Evolutionary conservation across 2,329 filamentous ascomycete genomes (phyloP), one percentile per base, ranked within the genome.

Genomic region (Aspergillus versicolor): DNA sequence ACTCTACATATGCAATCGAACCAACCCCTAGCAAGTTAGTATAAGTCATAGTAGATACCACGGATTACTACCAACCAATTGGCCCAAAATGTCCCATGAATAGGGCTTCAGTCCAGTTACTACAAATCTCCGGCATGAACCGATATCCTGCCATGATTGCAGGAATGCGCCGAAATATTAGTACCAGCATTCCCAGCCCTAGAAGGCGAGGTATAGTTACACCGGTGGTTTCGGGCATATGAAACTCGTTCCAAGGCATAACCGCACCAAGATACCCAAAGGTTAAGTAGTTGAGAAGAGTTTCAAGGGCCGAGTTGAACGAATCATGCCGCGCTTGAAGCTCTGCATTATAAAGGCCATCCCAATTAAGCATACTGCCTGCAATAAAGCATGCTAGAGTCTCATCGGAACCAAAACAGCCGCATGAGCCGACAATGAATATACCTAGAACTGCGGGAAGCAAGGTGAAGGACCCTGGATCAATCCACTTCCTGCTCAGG

Each of bases 331-430:
- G 79, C 8, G 76, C 71, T 56, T 84, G 76, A 0, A 81, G 77
- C 66, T 87, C 84, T 4, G 75, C 74, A 3, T 85, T 79, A 62
- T 82, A 87, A n/a, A 78, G 65, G 3, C 84, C 84, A 54, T 86
- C 81, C 85, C 84, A 87, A 69, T 86, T 87, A 45, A 87, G 71
- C 12, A 79, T 78, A 63, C 79, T 82, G 6, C 84, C 85, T 0
- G 85, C 84, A 3, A 83, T 76, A 56, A 86, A 86, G 65, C 83
- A 87, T 3, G 84, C 83, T 3, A 87, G 75, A 0, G 85, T 78
- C 59, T 87, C 84, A 54, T 86, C 82, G 0, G 82, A 83, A 12
- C 84, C 84, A 15, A 86, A 75, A 21, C 78, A 74, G 24, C 84
- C 84, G 56, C 81, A 83, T 0, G 82, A 82, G 2, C 84, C 83